A percentile compares a stretch with the other conserved stretches of the same genome.
These are phyloP conservation scores for Neoarthrinium moseri DNA, from an alignment of 2,329 filamentous ascomycete species.

Conservation along the genomic window DNA sequence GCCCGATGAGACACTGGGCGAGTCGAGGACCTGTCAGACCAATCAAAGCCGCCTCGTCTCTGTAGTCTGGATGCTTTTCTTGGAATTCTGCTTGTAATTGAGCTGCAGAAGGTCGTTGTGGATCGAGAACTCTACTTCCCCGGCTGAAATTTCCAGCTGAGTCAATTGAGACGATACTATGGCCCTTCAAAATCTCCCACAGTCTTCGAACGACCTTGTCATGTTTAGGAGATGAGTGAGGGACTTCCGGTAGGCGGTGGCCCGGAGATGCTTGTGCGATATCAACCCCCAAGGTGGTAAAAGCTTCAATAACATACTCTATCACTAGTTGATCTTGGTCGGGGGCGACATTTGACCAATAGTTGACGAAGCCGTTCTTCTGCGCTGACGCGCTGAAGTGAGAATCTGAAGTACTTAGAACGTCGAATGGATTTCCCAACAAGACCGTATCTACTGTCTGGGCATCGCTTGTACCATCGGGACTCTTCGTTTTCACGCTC, in stretches of 20 bases:
- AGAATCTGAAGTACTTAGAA: background rate
- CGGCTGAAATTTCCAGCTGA: background rate
- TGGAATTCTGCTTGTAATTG: background rate
- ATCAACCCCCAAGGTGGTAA: constrained; percentile 23
- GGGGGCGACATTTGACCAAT: constrained; percentile 24
- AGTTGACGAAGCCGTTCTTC: background rate
- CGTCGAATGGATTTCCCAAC: background rate
- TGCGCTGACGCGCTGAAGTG: background rate
- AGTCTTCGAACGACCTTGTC: constrained; percentile 23
- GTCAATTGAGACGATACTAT: background rate
- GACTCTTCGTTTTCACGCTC: background rate
- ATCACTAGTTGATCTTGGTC: constrained; percentile 25
- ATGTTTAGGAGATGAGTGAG: constrained; percentile 27
- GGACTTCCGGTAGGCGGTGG: no score
- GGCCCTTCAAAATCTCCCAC: constrained; percentile 5
- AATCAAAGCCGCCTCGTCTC: constrained; percentile 29
- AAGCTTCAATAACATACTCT: constrained; percentile 29
- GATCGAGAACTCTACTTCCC: constrained; percentile 22
- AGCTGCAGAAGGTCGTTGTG: background rate
- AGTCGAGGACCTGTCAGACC: constrained; percentile 30
- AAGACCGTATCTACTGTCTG: background rate
- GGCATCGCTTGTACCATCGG: background rate
- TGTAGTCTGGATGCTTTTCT: constrained; percentile 20
- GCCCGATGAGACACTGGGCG: constrained; percentile 35
- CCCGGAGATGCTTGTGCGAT: constrained; percentile 15